Evolutionary conservation across 495 filamentous ascomycete species (phyloP), one percentile per base, ranked within the genome.

Genomic region (Neurospora tetrasperma): DNA sequence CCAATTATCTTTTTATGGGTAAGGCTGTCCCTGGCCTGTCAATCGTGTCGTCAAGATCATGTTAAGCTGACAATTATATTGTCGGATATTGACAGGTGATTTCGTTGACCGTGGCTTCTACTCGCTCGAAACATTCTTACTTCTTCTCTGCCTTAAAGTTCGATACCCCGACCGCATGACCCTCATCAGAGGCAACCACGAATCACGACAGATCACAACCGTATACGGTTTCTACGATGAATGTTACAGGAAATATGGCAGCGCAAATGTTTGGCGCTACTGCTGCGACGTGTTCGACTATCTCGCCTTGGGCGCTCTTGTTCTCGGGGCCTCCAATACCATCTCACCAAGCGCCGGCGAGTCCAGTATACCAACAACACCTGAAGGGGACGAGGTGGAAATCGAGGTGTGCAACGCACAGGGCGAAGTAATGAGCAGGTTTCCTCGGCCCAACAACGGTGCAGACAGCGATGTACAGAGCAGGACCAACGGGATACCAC

Each of bases 161-260:
- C 92, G 96, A 75, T 99, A 98, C 79, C 96, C 96, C 38, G 94
- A 98, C 80, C 94, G 96, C 73, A 98, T 99, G 83, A 99, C 96
- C 0, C 86, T 99, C 48, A 97, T 99, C 80, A 90, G 96, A 72
- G 96, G 96, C 27, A 99, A 99, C 79, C 96, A 99, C 84, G 96
- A 99, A 80, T 97, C 94, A 12, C 88, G 96, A 44, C 96, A 99
- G 79, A 99, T 99, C 79, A 99, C 96, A 27, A 96, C 92, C 6
- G 96, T 99, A 40, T 99, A 99, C 80, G 96, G 96, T 69, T 99
- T 99, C 85, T 99, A 99, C 84, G 96, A 99, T 78, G 96, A 99
- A 80, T 99, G 96, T 78, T 86, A 98, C 70, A 91, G 96, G 48
- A 99, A 99, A 83, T 99, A 99, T 79, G 96, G 96, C 70, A 96